A percentile compares a stretch with the other conserved stretches of the same genome.
phyloP scores from a whole-genome alignment of 257 asterid genomes.

The Asclepias syriaca region DNA sequence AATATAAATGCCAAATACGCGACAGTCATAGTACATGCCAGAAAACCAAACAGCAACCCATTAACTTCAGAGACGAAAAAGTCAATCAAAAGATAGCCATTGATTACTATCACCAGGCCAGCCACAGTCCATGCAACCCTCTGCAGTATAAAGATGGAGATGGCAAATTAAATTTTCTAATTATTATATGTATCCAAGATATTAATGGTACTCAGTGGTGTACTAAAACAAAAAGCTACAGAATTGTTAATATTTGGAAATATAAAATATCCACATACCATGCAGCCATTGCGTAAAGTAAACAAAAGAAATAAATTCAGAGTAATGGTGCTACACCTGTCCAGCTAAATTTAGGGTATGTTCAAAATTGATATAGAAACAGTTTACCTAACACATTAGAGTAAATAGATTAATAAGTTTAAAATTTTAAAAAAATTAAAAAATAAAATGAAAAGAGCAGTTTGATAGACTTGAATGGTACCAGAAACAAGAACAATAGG shows the following conservation, averaged over 20 bases:
- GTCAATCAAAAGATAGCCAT: conserved; percentile 83
- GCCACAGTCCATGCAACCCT: conserved; percentile 91
- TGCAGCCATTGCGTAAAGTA: neutral
- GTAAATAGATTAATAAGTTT: too few species aligned
- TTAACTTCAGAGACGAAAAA: conserved; percentile 70
- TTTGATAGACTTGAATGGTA: neutral
- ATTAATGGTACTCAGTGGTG: neutral
- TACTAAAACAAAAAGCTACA: neutral
- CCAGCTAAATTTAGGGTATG: neutral
- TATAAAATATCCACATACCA: neutral
- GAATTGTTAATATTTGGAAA: neutral
- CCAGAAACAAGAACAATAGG: neutral
- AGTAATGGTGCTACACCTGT: neutral
- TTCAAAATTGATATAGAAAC: neutral
- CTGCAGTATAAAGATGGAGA: conserved; percentile 29
- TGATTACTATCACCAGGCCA: conserved; percentile 77
- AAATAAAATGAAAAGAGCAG: neutral
- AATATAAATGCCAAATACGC: conserved; percentile 62
- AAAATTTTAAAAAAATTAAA: too few species aligned
- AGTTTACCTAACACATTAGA: neutral
- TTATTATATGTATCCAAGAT: neutral
- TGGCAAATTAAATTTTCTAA: neutral
- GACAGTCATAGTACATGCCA: conserved; percentile 52
- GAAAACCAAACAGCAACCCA: conserved; percentile 51
- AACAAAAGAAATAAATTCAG: neutral